Conservation (phyloP, 805 yeast species). For the Candida bentonensis region DNA sequence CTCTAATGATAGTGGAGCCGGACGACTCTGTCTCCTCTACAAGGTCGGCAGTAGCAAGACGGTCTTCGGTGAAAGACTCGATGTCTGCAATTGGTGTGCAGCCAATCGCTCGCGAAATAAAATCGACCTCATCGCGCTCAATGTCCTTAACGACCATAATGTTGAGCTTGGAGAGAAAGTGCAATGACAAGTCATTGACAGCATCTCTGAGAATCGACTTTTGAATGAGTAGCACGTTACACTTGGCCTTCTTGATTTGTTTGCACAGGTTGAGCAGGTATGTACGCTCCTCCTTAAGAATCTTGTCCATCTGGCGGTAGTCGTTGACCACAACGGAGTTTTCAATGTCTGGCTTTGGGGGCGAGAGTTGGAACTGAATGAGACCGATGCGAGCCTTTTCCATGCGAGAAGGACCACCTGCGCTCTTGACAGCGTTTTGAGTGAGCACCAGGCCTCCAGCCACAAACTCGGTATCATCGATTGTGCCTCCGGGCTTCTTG, state of each 20-base stretch:
- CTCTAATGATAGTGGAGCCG: constrained; percentile 78
- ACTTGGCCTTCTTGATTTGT: constrained; percentile 90
- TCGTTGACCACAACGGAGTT: constrained; percentile 95
- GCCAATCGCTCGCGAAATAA: constrained; percentile 70
- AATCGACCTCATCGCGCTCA: constrained; percentile 93
- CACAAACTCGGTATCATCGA: constrained; percentile 86
- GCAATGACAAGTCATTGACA: constrained; percentile 86
- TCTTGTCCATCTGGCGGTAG: constrained; percentile 98
- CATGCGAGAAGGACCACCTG: constrained; percentile 89
- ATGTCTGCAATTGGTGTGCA: constrained; percentile 95
- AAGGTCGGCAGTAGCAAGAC: constrained; percentile 82
- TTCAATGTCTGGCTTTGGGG: constrained; percentile 96
- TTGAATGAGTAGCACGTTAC: constrained; percentile 82
- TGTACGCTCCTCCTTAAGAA: constrained; percentile 93
- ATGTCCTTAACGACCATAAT: constrained; percentile 91
- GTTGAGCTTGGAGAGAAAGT: constrained; percentile 82
- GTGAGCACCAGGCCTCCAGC: constrained; percentile 83
- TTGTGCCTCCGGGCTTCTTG: constrained; percentile 94
- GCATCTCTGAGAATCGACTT: constrained; percentile 92
- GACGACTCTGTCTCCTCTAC: constrained; percentile 84
- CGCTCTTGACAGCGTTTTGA: constrained; percentile 75
- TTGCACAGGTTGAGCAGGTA: constrained; percentile 89
- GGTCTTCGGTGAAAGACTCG: constrained; percentile 84
- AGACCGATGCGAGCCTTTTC: constrained; percentile 88
- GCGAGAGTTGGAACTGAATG: constrained; percentile 87